Conservation (phyloP, 2,329 filamentous ascomycete genomes). For the Colletotrichum godetiae region DNA sequence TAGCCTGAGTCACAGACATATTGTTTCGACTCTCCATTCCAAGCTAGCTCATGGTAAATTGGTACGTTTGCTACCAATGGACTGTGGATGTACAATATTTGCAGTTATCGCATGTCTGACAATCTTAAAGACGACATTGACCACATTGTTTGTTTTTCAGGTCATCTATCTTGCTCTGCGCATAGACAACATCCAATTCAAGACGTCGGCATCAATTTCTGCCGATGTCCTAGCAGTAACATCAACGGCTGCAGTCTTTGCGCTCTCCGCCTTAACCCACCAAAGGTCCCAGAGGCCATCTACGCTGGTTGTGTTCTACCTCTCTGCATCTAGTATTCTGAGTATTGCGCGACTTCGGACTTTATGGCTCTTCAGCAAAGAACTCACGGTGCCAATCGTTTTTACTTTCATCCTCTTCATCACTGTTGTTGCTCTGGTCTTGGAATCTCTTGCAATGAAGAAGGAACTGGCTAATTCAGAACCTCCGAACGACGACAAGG, state of each 20-base stretch:
- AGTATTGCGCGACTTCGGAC: conserved; percentile 33
- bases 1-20: conserved; percentile 3
- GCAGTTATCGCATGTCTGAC: neutral
- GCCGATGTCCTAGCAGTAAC: conserved; percentile 37
- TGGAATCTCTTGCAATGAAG: conserved; percentile 11
- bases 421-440: neutral
- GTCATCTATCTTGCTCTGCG: conserved; percentile 37
- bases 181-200: neutral
- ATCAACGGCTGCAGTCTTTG: conserved; percentile 27
- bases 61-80: conserved; percentile 14
- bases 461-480: neutral
- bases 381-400: neutral
- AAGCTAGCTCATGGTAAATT: conserved; percentile 30
- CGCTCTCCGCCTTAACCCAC: conserved; percentile 38
- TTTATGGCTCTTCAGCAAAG: neutral
- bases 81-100: fast-evolving
- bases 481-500: neutral
- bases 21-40: conserved; percentile 10
- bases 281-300: conserved; percentile 40
- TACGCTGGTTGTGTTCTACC: conserved; percentile 39
- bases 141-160: conserved; percentile 34
- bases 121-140: conserved; percentile 22
- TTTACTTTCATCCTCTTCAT: neutral
- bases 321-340: conserved; percentile 36
- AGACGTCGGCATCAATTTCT: conserved; percentile 36